A percentile compares a stretch with the other conserved stretches of the same genome.
Evolutionary conservation across 2,329 filamentous ascomycete species (phyloP).

Genomic region (Stagonosporopsis rhizophila): DNA sequence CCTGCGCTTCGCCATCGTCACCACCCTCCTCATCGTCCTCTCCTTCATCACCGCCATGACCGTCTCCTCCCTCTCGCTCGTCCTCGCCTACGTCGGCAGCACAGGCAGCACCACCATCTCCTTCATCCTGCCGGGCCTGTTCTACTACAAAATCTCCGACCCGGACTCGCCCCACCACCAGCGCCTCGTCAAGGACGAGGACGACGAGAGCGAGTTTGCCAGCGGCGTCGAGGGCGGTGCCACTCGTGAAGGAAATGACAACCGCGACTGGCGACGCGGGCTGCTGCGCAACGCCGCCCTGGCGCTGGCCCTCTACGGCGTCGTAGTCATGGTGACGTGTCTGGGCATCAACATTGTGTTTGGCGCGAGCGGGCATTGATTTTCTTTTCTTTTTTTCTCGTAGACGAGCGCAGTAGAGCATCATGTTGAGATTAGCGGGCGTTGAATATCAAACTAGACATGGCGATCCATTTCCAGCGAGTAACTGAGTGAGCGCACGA

Average conservation of each 20-base stretch:
- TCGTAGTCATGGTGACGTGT: conserved; percentile 88
- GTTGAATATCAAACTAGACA: no score
- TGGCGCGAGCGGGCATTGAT: conserved; percentile 13
- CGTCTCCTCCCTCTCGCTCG: conserved; percentile 85
- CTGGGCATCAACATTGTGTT: conserved; percentile 86
- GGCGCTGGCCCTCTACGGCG: conserved; percentile 79
- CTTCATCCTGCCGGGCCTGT: conserved; percentile 93
- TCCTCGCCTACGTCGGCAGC: conserved; percentile 92
- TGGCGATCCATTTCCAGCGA: no score
- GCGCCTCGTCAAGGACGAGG: conserved; percentile 86
- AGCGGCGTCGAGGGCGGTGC: conserved; percentile 57
- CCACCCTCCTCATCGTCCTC: conserved; percentile 81
- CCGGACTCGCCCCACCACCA: conserved; percentile 89
- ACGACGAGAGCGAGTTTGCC: conserved; percentile 74
- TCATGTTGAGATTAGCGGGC: no score
- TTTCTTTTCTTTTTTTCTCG: no score
- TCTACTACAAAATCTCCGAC: conserved; percentile 97
- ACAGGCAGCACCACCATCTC: conserved; percentile 95
- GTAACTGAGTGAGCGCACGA: no score
- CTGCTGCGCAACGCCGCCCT: conserved; percentile 76
- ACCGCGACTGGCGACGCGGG: conserved; percentile 68
- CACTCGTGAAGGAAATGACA: conserved; percentile 56
- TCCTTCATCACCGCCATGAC: conserved; percentile 91
- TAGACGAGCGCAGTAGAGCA: no score
- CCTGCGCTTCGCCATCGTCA: conserved; percentile 85